These are phyloP conservation scores for Metschnikowia gruessii DNA, from an alignment of 805 yeast species.

Conservation along the genomic window DNA sequence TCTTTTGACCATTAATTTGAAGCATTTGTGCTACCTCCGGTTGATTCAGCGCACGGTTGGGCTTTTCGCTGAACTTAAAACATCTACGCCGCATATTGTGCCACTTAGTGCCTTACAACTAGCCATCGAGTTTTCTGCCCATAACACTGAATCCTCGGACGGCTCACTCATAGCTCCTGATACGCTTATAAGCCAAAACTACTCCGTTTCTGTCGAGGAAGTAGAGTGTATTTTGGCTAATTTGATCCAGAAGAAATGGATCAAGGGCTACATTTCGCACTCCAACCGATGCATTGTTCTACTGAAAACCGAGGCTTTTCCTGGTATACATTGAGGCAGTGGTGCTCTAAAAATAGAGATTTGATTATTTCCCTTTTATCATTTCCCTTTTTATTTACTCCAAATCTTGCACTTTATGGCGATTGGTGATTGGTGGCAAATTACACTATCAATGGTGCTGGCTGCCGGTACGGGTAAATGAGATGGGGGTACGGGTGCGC, in stretches of 20 bases:
- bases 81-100: constrained; percentile 31
- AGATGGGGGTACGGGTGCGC: constrained; percentile 17
- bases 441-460: neutral
- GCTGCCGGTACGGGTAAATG: neutral
- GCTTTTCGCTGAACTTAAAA: constrained; percentile 22
- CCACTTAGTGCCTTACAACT: constrained; percentile 43
- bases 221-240: constrained; percentile 69
- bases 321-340: constrained; percentile 26
- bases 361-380: too few relatives aligned
- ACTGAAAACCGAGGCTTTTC: constrained; percentile 74
- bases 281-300: constrained; percentile 69
- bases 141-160: neutral
- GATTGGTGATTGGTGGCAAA: too few relatives aligned
- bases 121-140: constrained; percentile 35
- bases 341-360: too few relatives aligned
- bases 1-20: constrained; percentile 52
- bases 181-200: constrained; percentile 2
- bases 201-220: constrained; percentile 41
- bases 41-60: constrained; percentile 43
- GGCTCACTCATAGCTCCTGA: constrained; percentile 1
- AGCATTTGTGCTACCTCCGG: constrained; percentile 48
- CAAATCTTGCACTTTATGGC: too few relatives aligned
- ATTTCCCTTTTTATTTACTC: too few relatives aligned
- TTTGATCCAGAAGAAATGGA: constrained; percentile 53
- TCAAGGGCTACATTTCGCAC: constrained; percentile 84